Evolutionary conservation across 2,329 filamentous ascomycete genomes (phyloP), one percentile per base, ranked within the genome.

Genomic region (Aspergillus sclerotialis): DNA sequence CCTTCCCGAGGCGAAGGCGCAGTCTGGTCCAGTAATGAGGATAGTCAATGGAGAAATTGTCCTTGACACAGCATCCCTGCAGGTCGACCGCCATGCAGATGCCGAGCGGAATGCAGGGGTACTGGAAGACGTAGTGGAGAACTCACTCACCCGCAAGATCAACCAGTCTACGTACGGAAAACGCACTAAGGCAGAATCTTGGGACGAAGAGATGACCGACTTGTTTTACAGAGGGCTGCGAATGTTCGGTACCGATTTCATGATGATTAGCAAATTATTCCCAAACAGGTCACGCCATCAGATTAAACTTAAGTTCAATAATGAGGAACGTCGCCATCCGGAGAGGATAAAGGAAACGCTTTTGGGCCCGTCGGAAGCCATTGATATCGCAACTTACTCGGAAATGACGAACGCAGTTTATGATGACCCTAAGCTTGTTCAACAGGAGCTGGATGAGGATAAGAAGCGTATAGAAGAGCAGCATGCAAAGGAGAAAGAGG

Each of bases 181-280:
- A 58, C 56, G 70, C 48, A 60, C 70, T 52, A 74, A 74, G 42
- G 64, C 60, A 7, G 68, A 72, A 39, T 61, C 64, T 1, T 82
- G 78, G 78, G 69, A 68, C 32, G 67, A 70, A 33, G 69, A 76
- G 10, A 59, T 70, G 42, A 81, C 77, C 0, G 72, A 79, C 27
- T 50, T 70, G 8, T 82, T 82, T 52, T 82, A 80, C 51, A 66
- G 77, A 29, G 76, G 74, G 1, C 61, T 82, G 10, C 64, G 68
- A 13, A 76, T 75, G 64, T 81, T 79, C 46, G 78, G 78, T 23
- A 81, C 76, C 0, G 77, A 82, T 49, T 82, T 82, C 45, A 69
- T 71, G 57, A 74, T 80, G 56, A 78, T 81, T 44, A 73, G 69
- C 46, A 73, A 75, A 39, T 67, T 81, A 60, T 80, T 81, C 44